These are phyloP conservation scores for Candida saitoana DNA, from an alignment of 805 yeast species.

Conservation along the genomic window DNA sequence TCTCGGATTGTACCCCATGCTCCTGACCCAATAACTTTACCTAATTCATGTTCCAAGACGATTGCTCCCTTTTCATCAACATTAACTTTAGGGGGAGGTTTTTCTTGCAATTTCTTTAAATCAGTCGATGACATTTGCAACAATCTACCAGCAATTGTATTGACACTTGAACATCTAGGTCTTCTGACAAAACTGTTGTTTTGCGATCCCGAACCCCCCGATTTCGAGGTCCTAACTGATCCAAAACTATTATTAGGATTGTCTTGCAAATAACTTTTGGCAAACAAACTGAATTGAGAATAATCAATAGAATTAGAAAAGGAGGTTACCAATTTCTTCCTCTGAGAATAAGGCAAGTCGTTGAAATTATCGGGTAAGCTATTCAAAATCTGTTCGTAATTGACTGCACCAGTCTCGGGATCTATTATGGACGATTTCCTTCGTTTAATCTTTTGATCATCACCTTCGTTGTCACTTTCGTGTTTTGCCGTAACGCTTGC, in stretches of 20 bases:
- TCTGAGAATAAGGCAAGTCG: conserved; percentile 56
- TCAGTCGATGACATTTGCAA: conserved; percentile 37
- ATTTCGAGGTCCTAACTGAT: conserved; percentile 18
- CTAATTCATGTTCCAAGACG: conserved; percentile 59
- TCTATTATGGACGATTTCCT: conserved; percentile 18
- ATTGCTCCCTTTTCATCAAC: conserved; percentile 66
- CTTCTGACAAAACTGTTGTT: conserved; percentile 29
- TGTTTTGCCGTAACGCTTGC: conserved; percentile 6
- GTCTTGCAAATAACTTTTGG: conserved; percentile 31
- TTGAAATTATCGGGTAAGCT: conserved; percentile 51
- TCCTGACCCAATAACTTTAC: conserved; percentile 78
- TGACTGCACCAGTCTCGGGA: conserved; percentile 25
- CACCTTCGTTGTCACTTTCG: conserved; percentile 5
- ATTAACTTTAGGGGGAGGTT: conserved; percentile 26
- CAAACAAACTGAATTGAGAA: conserved; percentile 39
- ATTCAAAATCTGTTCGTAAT: conserved; percentile 38
- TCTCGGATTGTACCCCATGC: conserved; percentile 88
- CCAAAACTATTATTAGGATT: conserved; percentile 14
- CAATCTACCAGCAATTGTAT: conserved; percentile 39
- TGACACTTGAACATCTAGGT: conserved; percentile 27
- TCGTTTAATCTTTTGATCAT: conserved; percentile 19
- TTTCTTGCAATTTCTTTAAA: conserved; percentile 22
- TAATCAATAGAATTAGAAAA: conserved; percentile 39
- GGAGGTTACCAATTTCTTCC: conserved; percentile 44
- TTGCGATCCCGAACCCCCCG: conserved; percentile 12